Conservation (phyloP, 371 early-diverging fungal genomes). For the Mortierella sp. region DNA sequence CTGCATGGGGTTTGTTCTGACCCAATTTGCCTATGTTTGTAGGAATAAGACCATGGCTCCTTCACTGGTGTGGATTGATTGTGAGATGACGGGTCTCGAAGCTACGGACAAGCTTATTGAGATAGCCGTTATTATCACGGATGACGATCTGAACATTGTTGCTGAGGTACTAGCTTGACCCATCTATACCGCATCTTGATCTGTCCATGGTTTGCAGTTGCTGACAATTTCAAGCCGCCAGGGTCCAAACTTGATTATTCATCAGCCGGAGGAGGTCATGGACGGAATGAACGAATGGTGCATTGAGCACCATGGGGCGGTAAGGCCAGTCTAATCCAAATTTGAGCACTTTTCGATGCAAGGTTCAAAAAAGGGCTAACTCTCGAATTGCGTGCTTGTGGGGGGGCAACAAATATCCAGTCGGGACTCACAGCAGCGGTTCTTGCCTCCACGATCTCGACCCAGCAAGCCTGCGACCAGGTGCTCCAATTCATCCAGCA, state of each 20-base stretch:
- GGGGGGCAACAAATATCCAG: conserved; percentile 52
- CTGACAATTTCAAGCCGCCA: conserved; percentile 18
- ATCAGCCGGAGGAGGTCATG: conserved; percentile 80
- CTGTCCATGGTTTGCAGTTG: background rate
- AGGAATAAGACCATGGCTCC: conserved; percentile 11
- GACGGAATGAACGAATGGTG: conserved; percentile 95
- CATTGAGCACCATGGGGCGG: conserved; percentile 82
- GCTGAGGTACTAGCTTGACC: no score
- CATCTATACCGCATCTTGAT: background rate
- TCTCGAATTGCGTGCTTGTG: no score
- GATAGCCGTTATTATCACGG: conserved; percentile 89
- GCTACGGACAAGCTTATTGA: conserved; percentile 83
- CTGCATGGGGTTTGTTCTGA: no score
- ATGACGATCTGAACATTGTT: conserved; percentile 82
- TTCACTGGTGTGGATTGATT: conserved; percentile 93
- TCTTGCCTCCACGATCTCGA: conserved; percentile 73
- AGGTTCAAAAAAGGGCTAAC: no score
- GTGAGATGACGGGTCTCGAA: conserved; percentile 86
- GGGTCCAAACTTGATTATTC: conserved; percentile 85
- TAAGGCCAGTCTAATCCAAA: no score
- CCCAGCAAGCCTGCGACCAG: conserved; percentile 75
- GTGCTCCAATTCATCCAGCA: conserved; percentile 78
- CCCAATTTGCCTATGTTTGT: no score
- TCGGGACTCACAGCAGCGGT: conserved; percentile 89
- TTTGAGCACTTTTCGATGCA: no score